Evolutionary conservation across 1,284 basidiomycete genomes (phyloP), one percentile per base, ranked within the genome.

Genomic region (Rhodotorula sp.): DNA sequence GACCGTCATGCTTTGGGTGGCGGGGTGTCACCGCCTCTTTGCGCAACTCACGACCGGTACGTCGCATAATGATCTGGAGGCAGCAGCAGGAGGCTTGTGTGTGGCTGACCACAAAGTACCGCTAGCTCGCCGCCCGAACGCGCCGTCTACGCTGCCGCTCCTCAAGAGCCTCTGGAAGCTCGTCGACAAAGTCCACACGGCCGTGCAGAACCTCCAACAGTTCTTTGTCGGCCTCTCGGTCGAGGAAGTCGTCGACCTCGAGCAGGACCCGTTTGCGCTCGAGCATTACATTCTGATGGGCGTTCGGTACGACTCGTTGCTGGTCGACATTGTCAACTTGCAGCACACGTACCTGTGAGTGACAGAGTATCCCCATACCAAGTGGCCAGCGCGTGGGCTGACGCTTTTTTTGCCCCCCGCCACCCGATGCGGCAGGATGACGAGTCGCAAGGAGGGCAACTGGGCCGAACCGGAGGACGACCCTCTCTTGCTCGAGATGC

Each of bases 281-380:
- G 74, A 76, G 63, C 69, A 76, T 48, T 76, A 66, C 29, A 72
- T 76, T 21, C 64, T 76, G 1, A 61, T 73, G 18, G 74, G 72
- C 4, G 74, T 76, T 5, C 64, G 74, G 20, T 67, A 67, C 43
- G 74, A 76, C 49, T 58, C 72, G 56, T 21, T 68, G 18, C 54
- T 76, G 7, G 69, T 76, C 26, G 74, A 74, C 58, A 21, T 71
- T 15, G 59, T 73, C 60, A 69, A 70, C 46, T 60, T 76, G 2
- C 62, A 71, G 51, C 67, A 76, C 52, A 47, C 52, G 20, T 71
- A 59, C 57, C 64, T 76, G 59, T 66, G 20, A 49, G 67, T 31
- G 14, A 15, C 26, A 3, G n/a, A 14, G 29, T 29, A 34, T 5
- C 8, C 5, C 26, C 8, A 12, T 56, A 0, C n/a, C 21, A 1